Evolutionary conservation across 2,329 filamentous ascomycete species (phyloP), one percentile per base, ranked within the genome.

Genomic region (Penicillium sp.): DNA sequence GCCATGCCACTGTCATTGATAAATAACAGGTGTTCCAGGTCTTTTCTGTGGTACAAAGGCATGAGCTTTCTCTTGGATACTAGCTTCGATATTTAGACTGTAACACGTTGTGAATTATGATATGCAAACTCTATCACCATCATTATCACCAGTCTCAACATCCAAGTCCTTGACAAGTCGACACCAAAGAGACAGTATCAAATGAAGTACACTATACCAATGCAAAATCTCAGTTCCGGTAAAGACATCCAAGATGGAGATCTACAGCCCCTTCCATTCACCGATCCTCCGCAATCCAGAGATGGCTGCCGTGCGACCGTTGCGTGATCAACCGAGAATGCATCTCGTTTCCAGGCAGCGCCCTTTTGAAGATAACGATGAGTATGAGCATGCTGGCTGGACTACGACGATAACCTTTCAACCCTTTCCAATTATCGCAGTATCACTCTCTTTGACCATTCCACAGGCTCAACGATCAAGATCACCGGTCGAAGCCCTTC

Each of bases 281-380:
- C 10, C 4, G 22, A 33, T 51, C 30, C 28, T 10, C 46, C 16
- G 7, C 37, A 40, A 43, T 52, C 19, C 35, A 51, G 30, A 51
- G 30, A 22, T 37, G 30, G 25, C 38, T 56, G 37, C 52, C 14
- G 28, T 42, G 58, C 45, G 58, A 60, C 58, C 58, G 58, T 52
- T 10, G 46, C 37, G 52, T 13, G 51, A 45, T 53, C 46, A 5
- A 35, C 51, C 16, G 33, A 52, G 35, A 51, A 42, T 51, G 55
- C 46, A 7, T 57, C n/a, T 38, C 55, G n/a, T 57, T 14, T 38
- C 55, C 26, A 57, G 35, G 55, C 54, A 49, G 25, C 54, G 16
- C 22, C 37, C 6, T 3, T 22, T 25, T 13, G 11, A 14, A n/a
- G 4, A 45, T 25, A 25, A 22, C 22, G 11, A 45, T 1, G 5